phyloP scores from a whole-genome alignment of 1,139 yeast species.

The Candida mesenterica region DNA sequence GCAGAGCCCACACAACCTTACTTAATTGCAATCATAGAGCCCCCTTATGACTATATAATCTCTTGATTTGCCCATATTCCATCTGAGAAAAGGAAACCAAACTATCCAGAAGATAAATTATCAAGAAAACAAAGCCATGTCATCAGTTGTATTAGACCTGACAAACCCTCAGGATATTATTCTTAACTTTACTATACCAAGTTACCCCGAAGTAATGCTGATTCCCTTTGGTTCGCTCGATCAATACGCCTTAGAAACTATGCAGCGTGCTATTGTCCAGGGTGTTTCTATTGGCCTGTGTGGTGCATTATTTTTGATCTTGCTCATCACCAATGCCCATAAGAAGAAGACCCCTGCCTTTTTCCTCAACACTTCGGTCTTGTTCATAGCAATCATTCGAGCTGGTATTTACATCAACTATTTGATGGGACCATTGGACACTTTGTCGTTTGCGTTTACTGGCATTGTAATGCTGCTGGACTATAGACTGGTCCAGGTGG shows the following conservation, averaged over 20 bases:
- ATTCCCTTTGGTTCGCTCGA: conserved; percentile 15
- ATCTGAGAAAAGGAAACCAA: too few relatives aligned
- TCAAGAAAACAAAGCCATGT: neutral
- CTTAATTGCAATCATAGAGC: too few relatives aligned
- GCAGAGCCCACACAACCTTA: conserved; percentile 1
- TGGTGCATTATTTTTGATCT: conserved; percentile 21
- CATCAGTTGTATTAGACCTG: conserved; percentile 1
- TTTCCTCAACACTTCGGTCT: conserved; percentile 59
- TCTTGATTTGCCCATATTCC: too few relatives aligned
- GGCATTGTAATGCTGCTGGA: conserved; percentile 28
- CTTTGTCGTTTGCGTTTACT: conserved; percentile 52
- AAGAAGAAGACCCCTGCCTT: conserved; percentile 65
- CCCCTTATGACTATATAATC: too few relatives aligned
- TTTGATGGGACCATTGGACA: conserved; percentile 50
- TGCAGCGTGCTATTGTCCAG: conserved; percentile 18
- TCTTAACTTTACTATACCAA: conserved; percentile 16
- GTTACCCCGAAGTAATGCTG: conserved; percentile 4
- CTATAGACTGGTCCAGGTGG: neutral
- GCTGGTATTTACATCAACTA: conserved; percentile 57
- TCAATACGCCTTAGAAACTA: conserved; percentile 7
- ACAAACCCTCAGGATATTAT: conserved; percentile 4
- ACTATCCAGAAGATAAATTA: too few relatives aligned
- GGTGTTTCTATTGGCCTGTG: conserved; percentile 33
- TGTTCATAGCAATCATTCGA: conserved; percentile 54
- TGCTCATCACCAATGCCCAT: conserved; percentile 38